Base-by-base conservation (phyloP, 805 yeast genomes). In the Cyberlindnera maclurae region DNA sequence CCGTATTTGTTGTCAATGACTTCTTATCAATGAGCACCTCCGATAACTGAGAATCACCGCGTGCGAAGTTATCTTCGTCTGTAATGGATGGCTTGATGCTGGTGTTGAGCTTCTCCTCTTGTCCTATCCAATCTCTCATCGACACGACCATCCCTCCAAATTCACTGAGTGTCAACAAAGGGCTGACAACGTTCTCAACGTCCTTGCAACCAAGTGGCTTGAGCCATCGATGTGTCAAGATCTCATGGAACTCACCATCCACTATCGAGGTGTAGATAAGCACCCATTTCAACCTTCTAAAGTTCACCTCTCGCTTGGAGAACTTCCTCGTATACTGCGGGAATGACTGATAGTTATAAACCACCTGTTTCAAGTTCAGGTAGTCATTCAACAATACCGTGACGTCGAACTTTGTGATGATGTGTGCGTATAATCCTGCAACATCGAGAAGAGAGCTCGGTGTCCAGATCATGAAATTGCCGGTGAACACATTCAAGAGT, bases 81-180 rank as follows among this genome's bases (percentile, higher is more conserved):
- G 49, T 70, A 3, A 54, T 46, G 12, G 62, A 57, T 4, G 63
- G 62, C 29, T 63, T 57, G 27, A 71, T 58, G 2, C 64, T 51
- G 33, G 76, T 67, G 4, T 85, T 84, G 39, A 81, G 51, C 34
- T 74, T 73, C 15, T 80, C 84, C 39, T 75, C 75, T 4, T 75
- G 75, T 4, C 86, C 88, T 12, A 89, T 64, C 87, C 96, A 90
- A 58, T 93, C 99, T 47, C 95, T 71, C 71, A 88, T 75, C 1
- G 97, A 78, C 6, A 93, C 77, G 11, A 89, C 88, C 76, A 90
- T 85, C 3, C 99, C 99, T 26, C 98, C 98, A 53, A 88, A 94
- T 55, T 93, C 98, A 46, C 84, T 77, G 36, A 93, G 64, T 0
- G 96, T 83, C 32, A 93, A 66, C 67, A 93, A 73, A 0, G 99